These are phyloP conservation scores for Medicago truncatula DNA, from an alignment of 306 rosid species.

Conservation along the genomic window DNA sequence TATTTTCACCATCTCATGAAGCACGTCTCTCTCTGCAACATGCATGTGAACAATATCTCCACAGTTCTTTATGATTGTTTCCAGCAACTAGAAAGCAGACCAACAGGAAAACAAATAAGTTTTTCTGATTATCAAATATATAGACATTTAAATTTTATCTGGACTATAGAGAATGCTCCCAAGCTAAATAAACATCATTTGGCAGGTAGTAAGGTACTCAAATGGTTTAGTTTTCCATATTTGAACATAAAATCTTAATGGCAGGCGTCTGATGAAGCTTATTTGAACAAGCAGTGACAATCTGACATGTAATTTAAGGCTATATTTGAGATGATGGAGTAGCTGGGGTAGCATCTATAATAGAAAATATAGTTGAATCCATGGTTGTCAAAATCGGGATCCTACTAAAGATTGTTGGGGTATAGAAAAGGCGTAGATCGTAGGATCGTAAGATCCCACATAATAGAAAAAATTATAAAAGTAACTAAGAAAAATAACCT, in stretches of 20 bases:
- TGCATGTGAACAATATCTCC: slow-evolving; percentile 99
- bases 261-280: not conserved
- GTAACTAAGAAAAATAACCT: too few species aligned
- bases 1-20: slow-evolving; percentile 93
- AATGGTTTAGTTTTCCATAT: not conserved
- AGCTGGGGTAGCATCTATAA: not conserved
- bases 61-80: slow-evolving; percentile 93
- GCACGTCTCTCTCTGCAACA: slow-evolving; percentile 95
- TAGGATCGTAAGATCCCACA: too few species aligned
- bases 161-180: slow-evolving; percentile 32
- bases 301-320: not conserved
- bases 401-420: too few species aligned
- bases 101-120: slow-evolving; percentile 53
- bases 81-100: slow-evolving; percentile 74
- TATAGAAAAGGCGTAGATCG: too few species aligned
- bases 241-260: not conserved
- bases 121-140: slow-evolving; percentile 9
- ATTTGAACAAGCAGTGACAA: slow-evolving; percentile 1
- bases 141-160: slow-evolving; percentile 4
- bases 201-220: not conserved
- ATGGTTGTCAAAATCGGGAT: too few species aligned
- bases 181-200: slow-evolving; percentile 8
- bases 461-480: too few species aligned
- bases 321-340: not conserved
- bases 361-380: not conserved